phyloP scores from a whole-genome alignment of 371 early-diverging fungal genomes.

The Rhizopus arrhizus region DNA sequence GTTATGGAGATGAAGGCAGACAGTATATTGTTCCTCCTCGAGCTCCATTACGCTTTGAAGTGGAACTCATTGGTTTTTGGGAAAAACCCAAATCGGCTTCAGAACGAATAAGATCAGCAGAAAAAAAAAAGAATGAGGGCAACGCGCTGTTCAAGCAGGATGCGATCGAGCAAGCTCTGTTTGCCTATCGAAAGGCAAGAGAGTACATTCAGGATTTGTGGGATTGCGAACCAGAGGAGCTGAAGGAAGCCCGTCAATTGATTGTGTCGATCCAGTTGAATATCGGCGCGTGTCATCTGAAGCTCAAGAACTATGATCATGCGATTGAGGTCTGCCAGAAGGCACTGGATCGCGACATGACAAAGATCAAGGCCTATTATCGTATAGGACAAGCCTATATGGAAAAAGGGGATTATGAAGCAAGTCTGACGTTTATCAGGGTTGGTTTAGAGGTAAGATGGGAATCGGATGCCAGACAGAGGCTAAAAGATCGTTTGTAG shows the following conservation, averaged over 20 bases:
- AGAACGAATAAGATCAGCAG: conserved; percentile 39
- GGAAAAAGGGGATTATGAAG: conserved; percentile 55
- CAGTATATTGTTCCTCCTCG: conserved; percentile 56
- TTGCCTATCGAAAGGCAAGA: conserved; percentile 39
- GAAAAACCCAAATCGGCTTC: conserved; percentile 34
- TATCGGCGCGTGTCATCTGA: conserved; percentile 46
- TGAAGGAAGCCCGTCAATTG: conserved; percentile 29
- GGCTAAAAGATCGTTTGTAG: background rate
- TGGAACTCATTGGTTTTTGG: conserved; percentile 56
- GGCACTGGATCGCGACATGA: conserved; percentile 55
- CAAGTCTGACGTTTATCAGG: conserved; percentile 51
- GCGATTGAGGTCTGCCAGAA: conserved; percentile 50
- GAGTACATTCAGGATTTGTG: conserved; percentile 43
- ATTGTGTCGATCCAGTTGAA: conserved; percentile 42
- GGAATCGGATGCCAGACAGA: background rate
- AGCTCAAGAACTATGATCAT: conserved; percentile 37
- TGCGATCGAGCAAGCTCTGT: conserved; percentile 30
- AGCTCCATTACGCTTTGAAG: conserved; percentile 56
- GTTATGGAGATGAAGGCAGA: conserved; percentile 60
- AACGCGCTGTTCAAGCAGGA: conserved; percentile 53
- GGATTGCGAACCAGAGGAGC: conserved; percentile 45
- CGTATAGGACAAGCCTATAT: conserved; percentile 62
- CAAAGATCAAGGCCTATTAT: conserved; percentile 66
- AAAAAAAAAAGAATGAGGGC: conserved; percentile 58
- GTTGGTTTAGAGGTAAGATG: conserved; percentile 48